phyloP scores from a whole-genome alignment of 192 early-diverging fungal genomes.

The Martensiomyces pterosporus region DNA sequence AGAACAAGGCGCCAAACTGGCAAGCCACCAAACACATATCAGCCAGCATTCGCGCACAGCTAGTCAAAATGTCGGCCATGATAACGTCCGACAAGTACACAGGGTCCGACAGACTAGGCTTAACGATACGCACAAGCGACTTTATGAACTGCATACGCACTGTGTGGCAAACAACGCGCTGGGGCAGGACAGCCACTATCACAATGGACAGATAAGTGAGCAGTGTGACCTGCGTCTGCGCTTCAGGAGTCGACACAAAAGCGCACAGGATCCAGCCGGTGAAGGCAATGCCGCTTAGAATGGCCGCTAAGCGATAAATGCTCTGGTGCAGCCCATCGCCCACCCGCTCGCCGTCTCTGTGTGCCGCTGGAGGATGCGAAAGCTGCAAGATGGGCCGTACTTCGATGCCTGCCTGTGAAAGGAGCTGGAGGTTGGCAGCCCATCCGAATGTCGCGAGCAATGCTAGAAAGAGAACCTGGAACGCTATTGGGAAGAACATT shows the following conservation, averaged over 20 bases:
- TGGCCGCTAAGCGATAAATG: conserved; percentile 20
- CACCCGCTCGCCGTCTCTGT: background rate
- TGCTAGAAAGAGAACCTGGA: conserved; percentile 38
- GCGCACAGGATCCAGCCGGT: conserved; percentile 27
- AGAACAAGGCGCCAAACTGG: conserved; percentile 53
- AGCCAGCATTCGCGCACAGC: conserved; percentile 84
- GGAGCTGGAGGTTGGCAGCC: conserved; percentile 35
- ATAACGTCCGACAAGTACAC: conserved; percentile 78
- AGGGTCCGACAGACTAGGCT: conserved; percentile 32
- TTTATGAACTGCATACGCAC: conserved; percentile 35
- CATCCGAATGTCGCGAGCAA: conserved; percentile 42
- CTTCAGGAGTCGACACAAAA: conserved; percentile 2
- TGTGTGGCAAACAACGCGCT: conserved; percentile 24
- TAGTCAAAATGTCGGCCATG: conserved; percentile 92
- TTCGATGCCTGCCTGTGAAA: conserved; percentile 27
- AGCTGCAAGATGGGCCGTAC: conserved; percentile 36
- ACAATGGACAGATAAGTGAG: conserved; percentile 25
- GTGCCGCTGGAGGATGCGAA: conserved; percentile 6
- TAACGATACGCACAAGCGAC: conserved; percentile 32
- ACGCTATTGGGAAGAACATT: conserved; percentile 43
- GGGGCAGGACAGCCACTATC: conserved; percentile 23
- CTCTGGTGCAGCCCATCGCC: conserved; percentile 13
- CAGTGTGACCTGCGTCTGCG: conserved; percentile 24
- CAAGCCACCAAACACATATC: conserved; percentile 64
- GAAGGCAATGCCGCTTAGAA: conserved; percentile 11